Evolutionary conservation across 768 basidiomycete genomes (phyloP).

Genomic region (Cyclocybe cylindracea): DNA sequence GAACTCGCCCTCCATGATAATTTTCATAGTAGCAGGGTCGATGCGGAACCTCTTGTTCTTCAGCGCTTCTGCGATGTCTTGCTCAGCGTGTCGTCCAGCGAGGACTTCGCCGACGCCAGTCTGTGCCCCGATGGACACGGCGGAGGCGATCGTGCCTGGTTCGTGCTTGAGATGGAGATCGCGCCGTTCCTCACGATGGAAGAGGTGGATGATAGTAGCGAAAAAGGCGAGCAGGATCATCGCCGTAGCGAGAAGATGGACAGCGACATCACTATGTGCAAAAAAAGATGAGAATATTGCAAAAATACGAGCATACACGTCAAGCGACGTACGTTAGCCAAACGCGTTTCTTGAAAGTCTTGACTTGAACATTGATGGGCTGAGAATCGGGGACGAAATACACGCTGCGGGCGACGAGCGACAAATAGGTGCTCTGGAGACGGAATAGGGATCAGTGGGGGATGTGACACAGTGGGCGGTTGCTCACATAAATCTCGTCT

Average conservation of each 20-base stretch:
- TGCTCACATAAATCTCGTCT: slow-evolving; percentile 50
- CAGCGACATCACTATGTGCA: slow-evolving; percentile 37
- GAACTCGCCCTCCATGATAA: slow-evolving; percentile 54
- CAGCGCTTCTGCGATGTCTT: slow-evolving; percentile 43
- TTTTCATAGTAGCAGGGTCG: slow-evolving; percentile 48
- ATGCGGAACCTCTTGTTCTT: slow-evolving; percentile 50
- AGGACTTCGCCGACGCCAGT: slow-evolving; percentile 49
- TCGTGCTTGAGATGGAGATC: slow-evolving; percentile 45
- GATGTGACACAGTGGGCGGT: neutral
- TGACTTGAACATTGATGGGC: slow-evolving; percentile 39
- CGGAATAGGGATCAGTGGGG: neutral
- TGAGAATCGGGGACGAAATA: slow-evolving; percentile 45
- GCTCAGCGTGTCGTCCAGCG: slow-evolving; percentile 36
- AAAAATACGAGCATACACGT: neutral
- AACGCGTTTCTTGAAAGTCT: slow-evolving; percentile 45
- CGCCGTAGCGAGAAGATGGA: slow-evolving; percentile 41
- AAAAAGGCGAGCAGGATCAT: slow-evolving; percentile 47
- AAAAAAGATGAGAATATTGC: neutral
- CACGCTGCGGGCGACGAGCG: slow-evolving; percentile 49
- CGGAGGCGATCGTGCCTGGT: slow-evolving; percentile 58
- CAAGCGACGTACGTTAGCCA: slow-evolving; percentile 43
- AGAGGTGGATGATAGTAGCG: slow-evolving; percentile 44
- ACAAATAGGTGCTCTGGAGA: slow-evolving; percentile 44
- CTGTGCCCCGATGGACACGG: slow-evolving; percentile 53
- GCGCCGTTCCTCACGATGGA: slow-evolving; percentile 46